Conservation (phyloP, 78 protist species). For the Isochrysis galbana region DNA sequence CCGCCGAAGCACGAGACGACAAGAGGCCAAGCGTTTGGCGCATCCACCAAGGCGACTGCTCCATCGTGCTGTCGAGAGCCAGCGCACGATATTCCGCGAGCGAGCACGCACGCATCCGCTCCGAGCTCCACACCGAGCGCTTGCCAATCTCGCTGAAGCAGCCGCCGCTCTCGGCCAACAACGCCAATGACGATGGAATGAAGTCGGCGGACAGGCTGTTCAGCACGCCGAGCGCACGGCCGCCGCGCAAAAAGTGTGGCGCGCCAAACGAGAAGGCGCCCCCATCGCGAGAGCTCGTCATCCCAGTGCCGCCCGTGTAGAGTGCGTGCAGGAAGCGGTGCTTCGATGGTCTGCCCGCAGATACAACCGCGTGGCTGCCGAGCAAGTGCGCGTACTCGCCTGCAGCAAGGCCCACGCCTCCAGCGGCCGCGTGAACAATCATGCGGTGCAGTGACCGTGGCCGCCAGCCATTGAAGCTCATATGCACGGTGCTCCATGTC, state of each 20-base stretch:
- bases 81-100: neutral
- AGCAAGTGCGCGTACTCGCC: neutral
- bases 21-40: neutral
- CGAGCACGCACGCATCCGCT: neutral
- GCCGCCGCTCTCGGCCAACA: slow-evolving; percentile 17
- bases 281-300: slow-evolving; percentile 6
- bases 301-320: neutral
- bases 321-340: neutral
- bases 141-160: slow-evolving; percentile 36
- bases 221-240: neutral
- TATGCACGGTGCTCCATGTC: neutral
- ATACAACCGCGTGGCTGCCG: neutral
- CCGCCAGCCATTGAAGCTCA: neutral
- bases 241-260: neutral
- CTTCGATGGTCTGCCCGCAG: slow-evolving; percentile 29
- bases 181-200: neutral
- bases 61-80: neutral
- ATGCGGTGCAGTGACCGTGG: neutral
- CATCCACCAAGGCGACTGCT: neutral
- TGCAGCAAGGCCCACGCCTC: slow-evolving; percentile 36
- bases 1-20: neutral
- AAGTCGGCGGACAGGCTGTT: neutral
- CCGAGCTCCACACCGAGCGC: neutral
- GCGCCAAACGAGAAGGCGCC: neutral
- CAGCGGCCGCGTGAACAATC: neutral